Evolutionary conservation across 2,329 filamentous ascomycete species (phyloP).

Genomic region (Clonostachys solani): DNA sequence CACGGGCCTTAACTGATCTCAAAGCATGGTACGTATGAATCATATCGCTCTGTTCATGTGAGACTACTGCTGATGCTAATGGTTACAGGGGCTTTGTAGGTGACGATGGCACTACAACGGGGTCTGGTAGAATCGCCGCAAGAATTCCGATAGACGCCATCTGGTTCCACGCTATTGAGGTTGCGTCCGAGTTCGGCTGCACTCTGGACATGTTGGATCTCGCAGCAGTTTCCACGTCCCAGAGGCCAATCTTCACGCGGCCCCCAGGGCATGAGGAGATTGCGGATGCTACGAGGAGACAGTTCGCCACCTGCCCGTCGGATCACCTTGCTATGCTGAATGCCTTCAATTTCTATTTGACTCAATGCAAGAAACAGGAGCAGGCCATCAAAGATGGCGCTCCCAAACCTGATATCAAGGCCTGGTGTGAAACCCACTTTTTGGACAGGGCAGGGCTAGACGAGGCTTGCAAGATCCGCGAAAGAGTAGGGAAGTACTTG

Average conservation of each 20-base stretch:
- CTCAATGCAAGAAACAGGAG: neutral
- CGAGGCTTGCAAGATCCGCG: neutral
- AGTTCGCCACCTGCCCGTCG: constrained; percentile 1
- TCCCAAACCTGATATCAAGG: neutral
- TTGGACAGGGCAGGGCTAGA: neutral
- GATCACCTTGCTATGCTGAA: constrained; percentile 6
- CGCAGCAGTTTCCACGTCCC: neutral
- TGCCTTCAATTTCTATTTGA: constrained; percentile 1
- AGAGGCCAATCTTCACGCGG: neutral
- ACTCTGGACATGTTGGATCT: neutral
- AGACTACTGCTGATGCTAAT: neutral
- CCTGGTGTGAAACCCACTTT: neutral
- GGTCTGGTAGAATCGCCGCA: neutral
- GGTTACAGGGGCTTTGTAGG: neutral
- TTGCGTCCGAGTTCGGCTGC: neutral
- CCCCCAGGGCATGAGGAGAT: neutral
- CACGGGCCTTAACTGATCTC: constrained; percentile 4
- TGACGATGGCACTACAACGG: neutral
- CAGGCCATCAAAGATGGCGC: too few species aligned
- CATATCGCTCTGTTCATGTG: neutral
- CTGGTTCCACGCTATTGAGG: neutral
- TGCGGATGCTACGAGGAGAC: neutral
- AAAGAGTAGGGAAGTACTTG: neutral
- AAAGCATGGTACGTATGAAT: constrained; percentile 3
- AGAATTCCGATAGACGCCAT: neutral